These are phyloP conservation scores for Globisporangium paroecandrum DNA, from an alignment of 352 stramenopile species.

Conservation along the genomic window DNA sequence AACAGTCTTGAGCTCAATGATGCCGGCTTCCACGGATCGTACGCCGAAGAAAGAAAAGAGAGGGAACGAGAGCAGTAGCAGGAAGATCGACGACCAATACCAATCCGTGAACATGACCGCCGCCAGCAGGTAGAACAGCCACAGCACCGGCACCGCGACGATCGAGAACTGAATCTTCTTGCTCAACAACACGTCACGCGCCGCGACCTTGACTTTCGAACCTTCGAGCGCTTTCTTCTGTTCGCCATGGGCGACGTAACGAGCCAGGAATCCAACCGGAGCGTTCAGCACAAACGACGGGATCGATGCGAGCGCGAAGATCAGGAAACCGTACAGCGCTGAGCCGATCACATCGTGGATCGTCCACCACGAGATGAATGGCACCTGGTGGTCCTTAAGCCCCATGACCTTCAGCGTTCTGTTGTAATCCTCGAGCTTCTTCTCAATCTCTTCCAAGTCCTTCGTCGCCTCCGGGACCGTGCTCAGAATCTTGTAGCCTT, in stretches of 20 bases:
- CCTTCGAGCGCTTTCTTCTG: constrained; percentile 82
- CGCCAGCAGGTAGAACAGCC: constrained; percentile 82
- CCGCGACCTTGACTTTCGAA: constrained; percentile 91
- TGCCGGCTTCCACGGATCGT: constrained; percentile 81
- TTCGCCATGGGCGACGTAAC: constrained; percentile 66
- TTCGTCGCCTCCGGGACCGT: constrained; percentile 54
- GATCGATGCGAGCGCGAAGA: constrained; percentile 89
- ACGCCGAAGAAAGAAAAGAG: constrained; percentile 88
- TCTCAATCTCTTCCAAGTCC: constrained; percentile 59
- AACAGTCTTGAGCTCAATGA: constrained; percentile 86
- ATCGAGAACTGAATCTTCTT: constrained; percentile 94
- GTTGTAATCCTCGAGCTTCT: constrained; percentile 85
- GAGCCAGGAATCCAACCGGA: constrained; percentile 84
- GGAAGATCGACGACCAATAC: constrained; percentile 81
- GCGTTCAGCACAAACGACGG: constrained; percentile 90
- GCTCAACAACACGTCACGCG: constrained; percentile 86
- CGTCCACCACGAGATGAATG: constrained; percentile 84
- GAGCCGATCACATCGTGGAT: constrained; percentile 89
- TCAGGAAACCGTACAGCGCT: constrained; percentile 76
- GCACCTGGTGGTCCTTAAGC: constrained; percentile 89
- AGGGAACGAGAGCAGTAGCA: constrained; percentile 79
- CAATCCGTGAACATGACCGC: constrained; percentile 80
- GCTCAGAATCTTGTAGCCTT: constrained; percentile 86
- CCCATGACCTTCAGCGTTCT: constrained; percentile 84
- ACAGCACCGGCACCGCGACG: constrained; percentile 85